phyloP scores from a whole-genome alignment of 805 yeast genomes.

The Candida ponderosae region DNA sequence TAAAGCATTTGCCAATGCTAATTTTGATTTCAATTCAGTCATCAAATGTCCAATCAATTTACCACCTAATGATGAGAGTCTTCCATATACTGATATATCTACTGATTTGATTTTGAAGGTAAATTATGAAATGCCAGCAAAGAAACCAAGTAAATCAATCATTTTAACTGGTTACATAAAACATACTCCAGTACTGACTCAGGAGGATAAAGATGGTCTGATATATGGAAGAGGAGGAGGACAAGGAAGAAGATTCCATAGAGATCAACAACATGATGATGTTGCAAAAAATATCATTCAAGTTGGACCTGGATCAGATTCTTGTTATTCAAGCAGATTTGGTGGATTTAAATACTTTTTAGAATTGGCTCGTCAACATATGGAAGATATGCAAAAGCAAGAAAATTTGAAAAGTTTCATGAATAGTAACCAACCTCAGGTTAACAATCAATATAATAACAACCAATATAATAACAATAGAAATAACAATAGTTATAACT shows the following conservation, averaged over 20 bases:
- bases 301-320: constrained; percentile 41
- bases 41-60: constrained; percentile 27
- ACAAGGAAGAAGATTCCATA: constrained; percentile 17
- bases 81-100: constrained; percentile 28
- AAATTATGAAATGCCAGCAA: constrained; percentile 54
- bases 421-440: no score
- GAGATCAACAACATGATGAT: constrained; percentile 17
- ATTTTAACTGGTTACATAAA: constrained; percentile 71
- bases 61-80: constrained; percentile 12
- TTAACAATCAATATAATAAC: no score
- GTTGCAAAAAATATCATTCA: constrained; percentile 27
- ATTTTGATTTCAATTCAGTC: constrained; percentile 22
- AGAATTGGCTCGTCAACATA: constrained; percentile 6
- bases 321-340: constrained; percentile 36
- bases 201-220: constrained; percentile 61
- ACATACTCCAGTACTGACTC: constrained; percentile 50
- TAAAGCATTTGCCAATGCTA: constrained; percentile 29
- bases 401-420: constrained; percentile 8
- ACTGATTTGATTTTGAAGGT: constrained; percentile 34
- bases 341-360: constrained; percentile 46
- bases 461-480: constrained; percentile 3
- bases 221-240: constrained; percentile 37
- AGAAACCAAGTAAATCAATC: constrained; percentile 65
- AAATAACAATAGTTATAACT: background rate
- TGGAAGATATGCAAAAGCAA: constrained; percentile 5